phyloP scores from a whole-genome alignment of 192 early-diverging fungal species.

The Coemansia brasiliensis region DNA sequence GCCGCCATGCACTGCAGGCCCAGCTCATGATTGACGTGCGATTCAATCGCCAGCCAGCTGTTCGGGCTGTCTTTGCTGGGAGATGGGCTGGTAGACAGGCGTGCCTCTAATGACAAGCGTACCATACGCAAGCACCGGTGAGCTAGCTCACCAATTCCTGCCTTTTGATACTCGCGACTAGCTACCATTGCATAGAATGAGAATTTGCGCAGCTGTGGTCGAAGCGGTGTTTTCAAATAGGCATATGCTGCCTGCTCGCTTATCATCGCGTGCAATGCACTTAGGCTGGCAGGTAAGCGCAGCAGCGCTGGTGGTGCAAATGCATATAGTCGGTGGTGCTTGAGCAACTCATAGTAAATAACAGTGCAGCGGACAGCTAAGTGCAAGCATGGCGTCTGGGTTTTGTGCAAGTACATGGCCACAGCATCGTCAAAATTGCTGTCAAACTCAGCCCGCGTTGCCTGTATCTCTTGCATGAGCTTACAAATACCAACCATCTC shows the following conservation, averaged over 20 bases:
- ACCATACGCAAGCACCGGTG: constrained; percentile 71
- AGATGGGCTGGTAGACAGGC: background rate
- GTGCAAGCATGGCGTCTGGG: constrained; percentile 54
- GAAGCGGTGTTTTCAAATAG: constrained; percentile 60
- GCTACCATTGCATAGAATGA: constrained; percentile 89
- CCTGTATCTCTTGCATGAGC: constrained; percentile 66
- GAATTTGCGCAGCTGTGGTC: constrained; percentile 79
- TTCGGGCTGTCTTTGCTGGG: background rate
- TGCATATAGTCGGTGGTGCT: constrained; percentile 64
- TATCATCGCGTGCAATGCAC: constrained; percentile 74
- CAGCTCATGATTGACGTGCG: constrained; percentile 86
- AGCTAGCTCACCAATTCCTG: constrained; percentile 74
- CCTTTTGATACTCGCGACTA: constrained; percentile 77
- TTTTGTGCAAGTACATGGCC: constrained; percentile 63
- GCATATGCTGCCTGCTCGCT: constrained; percentile 89
- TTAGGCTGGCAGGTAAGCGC: constrained; percentile 32
- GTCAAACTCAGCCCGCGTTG: constrained; percentile 54
- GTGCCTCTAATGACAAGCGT: constrained; percentile 23
- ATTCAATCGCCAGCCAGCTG: constrained; percentile 62
- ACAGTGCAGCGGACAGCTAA: constrained; percentile 74
- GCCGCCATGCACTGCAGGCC: constrained; percentile 79
- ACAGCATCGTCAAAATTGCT: constrained; percentile 73
- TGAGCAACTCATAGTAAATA: constrained; percentile 81
- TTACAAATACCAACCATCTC: constrained; percentile 91
- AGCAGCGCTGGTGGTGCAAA: constrained; percentile 67